Base-by-base conservation (phyloP, 2,329 filamentous ascomycete genomes). In the Aspergillus tanneri region DNA sequence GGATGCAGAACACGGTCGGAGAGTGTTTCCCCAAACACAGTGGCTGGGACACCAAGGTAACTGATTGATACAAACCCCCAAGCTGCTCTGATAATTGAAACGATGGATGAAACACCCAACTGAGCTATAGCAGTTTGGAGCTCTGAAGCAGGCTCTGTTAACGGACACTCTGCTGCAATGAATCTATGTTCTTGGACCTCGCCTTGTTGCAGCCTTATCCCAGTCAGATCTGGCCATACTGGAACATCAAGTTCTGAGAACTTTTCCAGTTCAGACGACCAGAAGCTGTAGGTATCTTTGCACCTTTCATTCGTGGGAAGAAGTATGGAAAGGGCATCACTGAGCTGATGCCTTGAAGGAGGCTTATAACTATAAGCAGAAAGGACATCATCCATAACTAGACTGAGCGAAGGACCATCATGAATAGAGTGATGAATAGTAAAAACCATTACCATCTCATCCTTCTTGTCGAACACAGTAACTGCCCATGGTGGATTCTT, bases 401-500 rank as follows among this genome's bases (percentile, higher is more conserved):
- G 56, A n/a, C 54, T 47, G 4, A 69, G 55, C 6, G 65, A 66
- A 18, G 61, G 60, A 1, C 60, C 66, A 47, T 69, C 66, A 19
- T 65, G 62, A 14, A 69, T 54, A 2, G 65, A 59, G 50, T 69
- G 66, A 27, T 69, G 66, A 10, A 69, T 59, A 3, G 63, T 70
- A 12, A 73, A 36, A 42, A 73, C 63, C 65, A 74, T 65, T 5
- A 57, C 41, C 14, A 42, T 43, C 7, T 58, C 59, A 19, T 43
- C 34, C 1, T 59, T 56, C 7, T 57, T 56, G 9, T 63, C 53
- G 5, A 64, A 58, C 14, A 72, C 53, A 3, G 69, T 66, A 7
- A 72, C 60, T 5, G 66, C 66, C 69, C 69, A 71, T 5, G 66
- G 70, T 1, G 67, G 64, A n/a, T 56, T 46, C 7, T 46, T 47